Evolutionary conservation across 805 yeast species (phyloP), one percentile per base, ranked within the genome.

Genomic region (Candida suzukii): DNA sequence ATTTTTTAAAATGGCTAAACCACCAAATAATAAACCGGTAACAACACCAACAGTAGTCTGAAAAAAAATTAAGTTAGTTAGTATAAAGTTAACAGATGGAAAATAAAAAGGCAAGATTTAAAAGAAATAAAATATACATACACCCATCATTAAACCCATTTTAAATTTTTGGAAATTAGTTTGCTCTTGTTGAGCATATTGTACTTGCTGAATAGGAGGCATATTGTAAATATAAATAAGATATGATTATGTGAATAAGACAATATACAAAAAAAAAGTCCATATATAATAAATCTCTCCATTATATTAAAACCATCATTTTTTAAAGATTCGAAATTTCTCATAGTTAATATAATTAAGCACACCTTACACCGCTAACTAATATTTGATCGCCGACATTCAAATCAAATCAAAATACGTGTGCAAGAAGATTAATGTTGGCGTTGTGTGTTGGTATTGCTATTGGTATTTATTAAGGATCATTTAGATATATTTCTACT

Each of bases 91-190:
- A 14, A 8, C 25, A 24, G 7, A 10, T 24, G 25, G 25, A 24
- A 14, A 29, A 17, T 17, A 18, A 29, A 29, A 17, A 14, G n/a
- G n/a, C n/a, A n/a, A n/a, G n/a, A n/a, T n/a, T 27, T 12, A 16
- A 6, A 19, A 17, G 20, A 12, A 19, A 31, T 10, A 19, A 19
- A 31, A 19, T n/a, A 32, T 34, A 63, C 75, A 43, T 66, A 69
- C 79, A 48, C 99, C 99, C 97, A 93, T 93, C 70, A 91, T 69
- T 46, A 88, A 82, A 41, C 99, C 99, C 98, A 93, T 93, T 68
- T 93, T 93, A 77, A 93, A 86, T 69, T 93, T 24, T 42, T 93
- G 96, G 68, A 90, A 88, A 64, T 83, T 80, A 38, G 96, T 83
- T 43, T 95, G 95, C 52, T 79, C 80, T 50, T 73, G 61, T 30